Evolutionary conservation across 306 rosid genomes (phyloP).

Genomic region (Acacia confusa): DNA sequence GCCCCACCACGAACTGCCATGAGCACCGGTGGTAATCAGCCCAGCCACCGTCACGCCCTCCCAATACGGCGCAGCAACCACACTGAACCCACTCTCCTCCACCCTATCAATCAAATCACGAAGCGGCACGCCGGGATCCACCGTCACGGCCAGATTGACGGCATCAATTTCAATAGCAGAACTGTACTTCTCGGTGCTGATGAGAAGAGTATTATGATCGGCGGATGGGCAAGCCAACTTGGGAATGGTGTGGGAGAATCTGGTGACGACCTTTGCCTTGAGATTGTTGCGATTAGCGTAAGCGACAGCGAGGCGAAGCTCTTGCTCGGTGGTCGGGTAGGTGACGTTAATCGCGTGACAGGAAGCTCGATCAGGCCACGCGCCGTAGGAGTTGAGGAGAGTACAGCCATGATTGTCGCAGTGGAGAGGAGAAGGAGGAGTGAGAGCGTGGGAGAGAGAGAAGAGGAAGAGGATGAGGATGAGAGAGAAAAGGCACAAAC

Average conservation of each 20-base stretch:
- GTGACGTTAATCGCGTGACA: constrained; percentile 45
- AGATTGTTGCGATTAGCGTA: constrained; percentile 48
- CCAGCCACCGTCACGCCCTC: constrained; percentile 46
- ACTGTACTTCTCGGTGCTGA: constrained; percentile 36
- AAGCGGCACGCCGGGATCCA: constrained; percentile 39
- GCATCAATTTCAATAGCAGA: constrained; percentile 31
- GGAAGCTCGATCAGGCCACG: constrained; percentile 60
- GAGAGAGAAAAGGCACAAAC: constrained; percentile 5
- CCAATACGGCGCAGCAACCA: constrained; percentile 47
- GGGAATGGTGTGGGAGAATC: constrained; percentile 71
- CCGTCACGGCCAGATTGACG: neutral
- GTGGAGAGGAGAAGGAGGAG: constrained; percentile 50
- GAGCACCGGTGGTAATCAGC: constrained; percentile 38
- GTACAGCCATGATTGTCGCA: constrained; percentile 57
- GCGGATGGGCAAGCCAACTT: constrained; percentile 54
- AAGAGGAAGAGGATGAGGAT: constrained; percentile 18
- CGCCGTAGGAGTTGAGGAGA: constrained; percentile 68
- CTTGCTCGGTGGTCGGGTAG: constrained; percentile 59
- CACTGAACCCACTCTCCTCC: constrained; percentile 36
- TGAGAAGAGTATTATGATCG: neutral
- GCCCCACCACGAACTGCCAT: constrained; percentile 69
- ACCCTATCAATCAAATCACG: constrained; percentile 38
- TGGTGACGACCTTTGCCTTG: constrained; percentile 56
- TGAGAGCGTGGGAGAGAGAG: constrained; percentile 28
- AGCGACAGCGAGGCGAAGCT: constrained; percentile 56